Evolutionary conservation across 306 rosid species (phyloP).

Genomic region (Cicer yamashitae): DNA sequence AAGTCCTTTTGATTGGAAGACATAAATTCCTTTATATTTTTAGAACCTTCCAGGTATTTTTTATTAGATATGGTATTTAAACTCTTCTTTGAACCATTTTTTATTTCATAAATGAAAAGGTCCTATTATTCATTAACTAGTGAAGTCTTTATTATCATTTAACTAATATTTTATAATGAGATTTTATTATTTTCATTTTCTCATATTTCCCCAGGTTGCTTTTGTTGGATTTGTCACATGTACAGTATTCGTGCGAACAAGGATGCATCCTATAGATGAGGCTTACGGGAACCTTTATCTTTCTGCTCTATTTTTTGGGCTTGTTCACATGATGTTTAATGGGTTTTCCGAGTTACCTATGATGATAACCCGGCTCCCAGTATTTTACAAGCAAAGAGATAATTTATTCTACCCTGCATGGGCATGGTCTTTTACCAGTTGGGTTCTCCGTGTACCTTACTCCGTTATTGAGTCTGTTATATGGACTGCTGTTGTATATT

Average conservation of each 20-base stretch:
- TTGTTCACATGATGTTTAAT: conserved; percentile 92
- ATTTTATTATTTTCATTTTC: conserved; percentile 14
- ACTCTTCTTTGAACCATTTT: conserved; percentile 19
- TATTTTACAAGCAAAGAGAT: conserved; percentile 90
- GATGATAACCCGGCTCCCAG: conserved; percentile 82
- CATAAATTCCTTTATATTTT: conserved; percentile 83
- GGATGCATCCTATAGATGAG: conserved; percentile 71
- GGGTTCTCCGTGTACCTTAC: conserved; percentile 84
- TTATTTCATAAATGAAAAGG: conserved; percentile 6
- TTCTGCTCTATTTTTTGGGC: conserved; percentile 79
- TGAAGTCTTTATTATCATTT: background rate
- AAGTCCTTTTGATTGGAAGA: conserved; percentile 63
- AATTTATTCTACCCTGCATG: conserved; percentile 87
- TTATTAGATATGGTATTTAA: conserved; percentile 14
- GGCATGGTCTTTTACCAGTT: conserved; percentile 79
- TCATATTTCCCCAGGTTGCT: conserved; percentile 66
- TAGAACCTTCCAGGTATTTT: conserved; percentile 80
- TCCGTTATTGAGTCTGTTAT: conserved; percentile 78
- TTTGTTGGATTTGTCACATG: conserved; percentile 80
- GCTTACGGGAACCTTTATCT: conserved; percentile 70
- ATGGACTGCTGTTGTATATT: conserved; percentile 82
- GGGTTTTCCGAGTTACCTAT: conserved; percentile 85
- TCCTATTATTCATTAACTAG: background rate
- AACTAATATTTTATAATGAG: background rate
- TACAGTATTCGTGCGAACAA: conserved; percentile 71